A percentile compares a stretch with the other conserved stretches of the same genome.
These are phyloP conservation scores for Chloris gayana DNA, from an alignment of 176 grass and related monocot species.

Conservation along the genomic window DNA sequence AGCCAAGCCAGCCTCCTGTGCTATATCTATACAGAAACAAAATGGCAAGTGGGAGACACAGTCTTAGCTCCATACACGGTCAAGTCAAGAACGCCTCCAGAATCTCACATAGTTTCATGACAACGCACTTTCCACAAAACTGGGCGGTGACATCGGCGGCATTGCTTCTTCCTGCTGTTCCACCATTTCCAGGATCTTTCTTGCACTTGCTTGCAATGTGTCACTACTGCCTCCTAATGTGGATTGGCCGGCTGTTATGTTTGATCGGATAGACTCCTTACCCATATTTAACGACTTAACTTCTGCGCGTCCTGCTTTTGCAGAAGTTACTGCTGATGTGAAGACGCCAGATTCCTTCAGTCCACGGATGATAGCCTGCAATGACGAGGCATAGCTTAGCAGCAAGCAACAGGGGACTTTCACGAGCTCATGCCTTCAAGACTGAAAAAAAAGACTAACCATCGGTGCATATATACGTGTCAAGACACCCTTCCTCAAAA, in stretches of 20 bases:
- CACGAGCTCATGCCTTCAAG: background rate
- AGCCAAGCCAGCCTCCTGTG: background rate
- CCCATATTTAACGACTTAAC: conserved; percentile 38
- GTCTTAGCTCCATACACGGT: too few relatives aligned
- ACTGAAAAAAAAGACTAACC: conserved; percentile 48
- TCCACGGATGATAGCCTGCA: conserved; percentile 90
- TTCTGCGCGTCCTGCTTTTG: conserved; percentile 53
- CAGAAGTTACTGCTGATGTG: conserved; percentile 67
- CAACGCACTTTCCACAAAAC: conserved; percentile 23
- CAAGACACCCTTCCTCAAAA: conserved; percentile 88
- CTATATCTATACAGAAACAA: conserved; percentile 31
- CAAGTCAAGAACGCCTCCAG: background rate
- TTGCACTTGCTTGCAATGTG: conserved; percentile 60
- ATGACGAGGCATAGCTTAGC: conserved; percentile 28
- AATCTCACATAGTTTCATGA: conserved; percentile 19
- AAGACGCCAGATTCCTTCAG: conserved; percentile 92
- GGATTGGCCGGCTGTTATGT: conserved; percentile 33
- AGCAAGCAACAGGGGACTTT: conserved; percentile 23
- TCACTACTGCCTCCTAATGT: conserved; percentile 4
- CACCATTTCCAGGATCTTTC: conserved; percentile 75
- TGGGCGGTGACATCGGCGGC: conserved; percentile 75
- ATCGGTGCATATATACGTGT: conserved; percentile 97
- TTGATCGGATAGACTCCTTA: conserved; percentile 48
- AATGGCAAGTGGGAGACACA: background rate
- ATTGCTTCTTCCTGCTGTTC: conserved; percentile 58